Evolutionary conservation across 1,284 basidiomycete genomes (phyloP).

Genomic region (Puccinia novopanici): DNA sequence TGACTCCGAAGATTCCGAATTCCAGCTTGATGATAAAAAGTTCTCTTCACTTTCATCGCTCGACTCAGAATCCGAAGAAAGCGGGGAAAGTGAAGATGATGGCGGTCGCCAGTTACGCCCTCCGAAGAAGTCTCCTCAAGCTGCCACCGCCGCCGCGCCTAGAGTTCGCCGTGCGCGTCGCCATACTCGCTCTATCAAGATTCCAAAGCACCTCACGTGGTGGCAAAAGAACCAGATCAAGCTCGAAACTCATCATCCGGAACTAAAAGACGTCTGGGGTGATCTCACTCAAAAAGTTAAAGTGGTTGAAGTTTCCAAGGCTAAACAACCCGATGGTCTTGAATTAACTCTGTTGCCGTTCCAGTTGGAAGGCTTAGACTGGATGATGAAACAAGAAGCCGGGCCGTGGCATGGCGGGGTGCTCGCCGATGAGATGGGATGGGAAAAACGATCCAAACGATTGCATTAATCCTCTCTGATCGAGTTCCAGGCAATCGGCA

Average conservation of each 20-base stretch:
- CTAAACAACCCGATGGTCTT: slow-evolving; percentile 72
- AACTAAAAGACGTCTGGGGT: slow-evolving; percentile 84
- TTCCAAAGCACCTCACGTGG: slow-evolving; percentile 33
- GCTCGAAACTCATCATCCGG: slow-evolving; percentile 63
- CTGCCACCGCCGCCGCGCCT: background rate
- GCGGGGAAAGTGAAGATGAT: background rate
- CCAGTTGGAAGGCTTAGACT: slow-evolving; percentile 88
- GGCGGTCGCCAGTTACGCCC: background rate
- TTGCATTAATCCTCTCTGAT: slow-evolving; percentile 49
- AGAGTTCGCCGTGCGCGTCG: slow-evolving; percentile 14
- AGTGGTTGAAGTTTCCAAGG: slow-evolving; percentile 37
- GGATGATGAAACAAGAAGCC: slow-evolving; percentile 94
- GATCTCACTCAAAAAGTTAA: slow-evolving; percentile 72
- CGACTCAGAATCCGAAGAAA: slow-evolving; percentile 24
- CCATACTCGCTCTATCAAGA: background rate
- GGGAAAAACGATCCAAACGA: slow-evolving; percentile 51
- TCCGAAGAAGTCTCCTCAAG: background rate
- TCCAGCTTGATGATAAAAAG: background rate
- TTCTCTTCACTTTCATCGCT: slow-evolving; percentile 11
- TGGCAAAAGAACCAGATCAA: slow-evolving; percentile 49
- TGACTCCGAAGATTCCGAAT: slow-evolving; percentile 14
- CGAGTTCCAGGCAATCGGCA: slow-evolving; percentile 38
- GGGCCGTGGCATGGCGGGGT: slow-evolving; percentile 80
- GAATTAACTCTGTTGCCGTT: slow-evolving; percentile 65
- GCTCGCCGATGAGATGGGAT: slow-evolving; percentile 65